These are phyloP conservation scores for Tuber aestivum DNA, from an alignment of 495 filamentous ascomycete species.

Conservation along the genomic window DNA sequence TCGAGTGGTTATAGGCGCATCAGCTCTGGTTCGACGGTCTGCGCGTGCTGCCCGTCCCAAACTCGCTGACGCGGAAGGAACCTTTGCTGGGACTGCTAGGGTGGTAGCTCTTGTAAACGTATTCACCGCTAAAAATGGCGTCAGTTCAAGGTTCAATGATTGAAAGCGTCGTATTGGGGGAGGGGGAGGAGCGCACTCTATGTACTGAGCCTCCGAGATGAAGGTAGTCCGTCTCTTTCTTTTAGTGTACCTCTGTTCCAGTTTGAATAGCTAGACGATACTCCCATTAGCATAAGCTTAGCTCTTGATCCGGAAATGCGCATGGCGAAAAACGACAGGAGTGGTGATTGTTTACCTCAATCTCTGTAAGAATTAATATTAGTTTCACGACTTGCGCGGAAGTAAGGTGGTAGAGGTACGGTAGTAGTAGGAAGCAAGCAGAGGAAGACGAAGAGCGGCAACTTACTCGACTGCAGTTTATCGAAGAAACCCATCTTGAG, in stretches of 20 bases:
- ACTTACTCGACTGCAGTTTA: constrained; percentile 55
- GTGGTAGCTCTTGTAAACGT: constrained; percentile 40
- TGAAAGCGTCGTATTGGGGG: not conserved
- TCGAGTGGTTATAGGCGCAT: constrained; percentile 11
- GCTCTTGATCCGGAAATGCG: not conserved
- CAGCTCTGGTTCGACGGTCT: constrained; percentile 32
- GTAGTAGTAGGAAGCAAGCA: not conserved
- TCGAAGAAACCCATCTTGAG: constrained; percentile 54
- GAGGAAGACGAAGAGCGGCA: constrained; percentile 14
- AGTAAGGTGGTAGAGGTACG: not conserved
- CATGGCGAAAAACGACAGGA: not conserved
- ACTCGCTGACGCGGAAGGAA: constrained; percentile 35
- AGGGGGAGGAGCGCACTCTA: constrained; percentile 73
- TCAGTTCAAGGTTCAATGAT: constrained; percentile 11
- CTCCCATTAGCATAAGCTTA: not conserved
- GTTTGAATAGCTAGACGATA: constrained; percentile 71
- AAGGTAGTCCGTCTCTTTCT: constrained; percentile 81
- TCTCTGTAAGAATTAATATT: constrained; percentile 24
- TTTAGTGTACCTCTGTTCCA: constrained; percentile 86
- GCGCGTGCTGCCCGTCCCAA: constrained; percentile 29
- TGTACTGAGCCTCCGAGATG: constrained; percentile 75
- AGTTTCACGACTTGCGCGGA: constrained; percentile 18
- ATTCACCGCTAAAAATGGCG: constrained; percentile 30
- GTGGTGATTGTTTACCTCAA: constrained; percentile 26
- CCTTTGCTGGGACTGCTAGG: constrained; percentile 34